Percentiles rank a stretch among this genome's conserved stretches.
phyloP scores from a whole-genome alignment of 2,329 filamentous ascomycete species.

The Pleoardoris graminearum region DNA sequence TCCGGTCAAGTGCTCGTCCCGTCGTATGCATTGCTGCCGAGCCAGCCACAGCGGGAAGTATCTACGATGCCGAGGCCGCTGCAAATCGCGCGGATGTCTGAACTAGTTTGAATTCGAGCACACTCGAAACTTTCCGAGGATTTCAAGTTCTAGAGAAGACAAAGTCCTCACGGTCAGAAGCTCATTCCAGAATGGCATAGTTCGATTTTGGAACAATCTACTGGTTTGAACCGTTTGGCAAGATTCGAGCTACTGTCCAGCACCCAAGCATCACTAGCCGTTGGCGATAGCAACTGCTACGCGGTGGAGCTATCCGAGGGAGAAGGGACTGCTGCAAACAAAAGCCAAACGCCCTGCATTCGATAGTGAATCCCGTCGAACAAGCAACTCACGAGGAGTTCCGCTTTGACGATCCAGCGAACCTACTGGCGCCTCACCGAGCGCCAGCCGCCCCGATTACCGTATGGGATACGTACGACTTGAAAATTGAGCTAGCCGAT shows the following conservation, averaged over 20 bases:
- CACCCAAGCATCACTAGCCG: not conserved
- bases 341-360: no score
- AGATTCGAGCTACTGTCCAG: not conserved
- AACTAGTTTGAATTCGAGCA: conserved; percentile 5
- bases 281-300: no score
- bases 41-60: conserved; percentile 7
- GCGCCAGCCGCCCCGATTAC: no score
- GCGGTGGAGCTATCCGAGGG: not conserved
- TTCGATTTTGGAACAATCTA: not conserved
- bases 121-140: conserved; percentile 3
- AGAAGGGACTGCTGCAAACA: not conserved
- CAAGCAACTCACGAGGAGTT: no score
- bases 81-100: not conserved
- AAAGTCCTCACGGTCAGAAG: not conserved
- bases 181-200: not conserved
- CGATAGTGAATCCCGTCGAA: no score
- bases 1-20: no score
- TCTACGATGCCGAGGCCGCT: conserved; percentile 17
- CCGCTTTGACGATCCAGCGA: no score
- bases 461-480: no score
- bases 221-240: no score
- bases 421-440: no score
- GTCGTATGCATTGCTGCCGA: conserved; percentile 16
- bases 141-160: not conserved
- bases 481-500: no score